Evolutionary conservation across 495 filamentous ascomycete genomes (phyloP).

Genomic region (Elasticomyces elasticus): DNA sequence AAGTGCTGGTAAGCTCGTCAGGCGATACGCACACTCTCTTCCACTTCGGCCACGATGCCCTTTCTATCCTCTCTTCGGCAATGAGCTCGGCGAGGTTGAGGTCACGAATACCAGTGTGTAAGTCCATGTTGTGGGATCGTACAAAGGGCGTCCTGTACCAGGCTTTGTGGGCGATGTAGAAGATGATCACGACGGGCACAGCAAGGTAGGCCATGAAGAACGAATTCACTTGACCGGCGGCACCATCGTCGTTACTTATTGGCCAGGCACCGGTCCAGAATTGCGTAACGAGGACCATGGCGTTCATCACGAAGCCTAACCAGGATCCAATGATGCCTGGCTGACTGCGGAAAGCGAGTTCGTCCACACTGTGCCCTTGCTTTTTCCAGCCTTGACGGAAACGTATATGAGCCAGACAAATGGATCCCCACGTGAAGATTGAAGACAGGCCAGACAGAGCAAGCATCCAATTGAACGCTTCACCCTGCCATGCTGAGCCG

Average conservation of each 20-base stretch:
- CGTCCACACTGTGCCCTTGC: slow-evolving; percentile 59
- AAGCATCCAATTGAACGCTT: slow-evolving; percentile 55
- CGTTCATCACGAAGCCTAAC: slow-evolving; percentile 70
- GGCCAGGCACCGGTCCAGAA: slow-evolving; percentile 90
- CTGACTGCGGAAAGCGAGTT: slow-evolving; percentile 73
- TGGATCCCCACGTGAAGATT: slow-evolving; percentile 63
- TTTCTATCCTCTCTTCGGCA: slow-evolving; percentile 65
- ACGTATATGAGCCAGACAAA: slow-evolving; percentile 64
- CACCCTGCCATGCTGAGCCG: slow-evolving; percentile 14
- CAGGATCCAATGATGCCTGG: slow-evolving; percentile 74
- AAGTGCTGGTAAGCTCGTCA: not conserved
- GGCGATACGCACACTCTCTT: slow-evolving; percentile 45
- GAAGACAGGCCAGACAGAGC: slow-evolving; percentile 54
- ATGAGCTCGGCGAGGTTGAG: slow-evolving; percentile 66
- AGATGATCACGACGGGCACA: slow-evolving; percentile 65
- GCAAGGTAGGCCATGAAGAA: slow-evolving; percentile 80
- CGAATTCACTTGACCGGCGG: slow-evolving; percentile 39
- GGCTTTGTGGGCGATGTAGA: slow-evolving; percentile 74
- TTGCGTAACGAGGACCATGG: slow-evolving; percentile 75
- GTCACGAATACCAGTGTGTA: slow-evolving; percentile 81
- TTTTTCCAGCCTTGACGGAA: slow-evolving; percentile 55
- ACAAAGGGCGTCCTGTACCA: slow-evolving; percentile 61
- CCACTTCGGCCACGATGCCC: slow-evolving; percentile 66
- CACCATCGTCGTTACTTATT: slow-evolving; percentile 42
- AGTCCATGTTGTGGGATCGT: slow-evolving; percentile 61